phyloP scores from a whole-genome alignment of 2,329 filamentous ascomycete genomes.

The Monosporascus sp. region DNA sequence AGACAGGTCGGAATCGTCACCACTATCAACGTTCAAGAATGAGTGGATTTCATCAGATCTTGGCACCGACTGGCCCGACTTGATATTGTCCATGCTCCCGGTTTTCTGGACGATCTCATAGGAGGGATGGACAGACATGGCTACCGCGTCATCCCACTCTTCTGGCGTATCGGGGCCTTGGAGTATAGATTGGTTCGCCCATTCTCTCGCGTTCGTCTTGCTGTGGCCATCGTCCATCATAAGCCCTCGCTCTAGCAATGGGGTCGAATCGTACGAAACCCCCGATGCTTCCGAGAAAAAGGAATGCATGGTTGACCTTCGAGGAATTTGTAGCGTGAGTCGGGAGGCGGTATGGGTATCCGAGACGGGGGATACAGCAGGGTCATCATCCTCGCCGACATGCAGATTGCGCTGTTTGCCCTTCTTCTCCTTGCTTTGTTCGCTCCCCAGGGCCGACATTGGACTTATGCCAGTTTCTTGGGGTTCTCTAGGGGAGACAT shows the following conservation, averaged over 20 bases:
- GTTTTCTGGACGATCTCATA: slow-evolving; percentile 52
- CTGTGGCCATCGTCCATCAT: slow-evolving; percentile 45
- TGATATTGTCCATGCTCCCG: slow-evolving; percentile 43
- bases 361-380: slow-evolving; percentile 24
- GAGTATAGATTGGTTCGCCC: slow-evolving; percentile 52
- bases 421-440: slow-evolving; percentile 34
- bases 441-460: slow-evolving; percentile 17
- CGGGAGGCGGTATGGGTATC: slow-evolving; percentile 12
- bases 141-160: slow-evolving; percentile 25
- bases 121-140: slow-evolving; percentile 34
- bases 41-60: slow-evolving; percentile 16
- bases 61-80: slow-evolving; percentile 25
- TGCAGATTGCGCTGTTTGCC: slow-evolving; percentile 41
- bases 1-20: slow-evolving; percentile 53
- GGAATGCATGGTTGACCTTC: slow-evolving; percentile 36
- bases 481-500: slow-evolving; percentile 15
- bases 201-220: slow-evolving; percentile 37
- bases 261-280: slow-evolving; percentile 71
- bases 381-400: slow-evolving; percentile 35
- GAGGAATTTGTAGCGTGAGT: slow-evolving; percentile 16
- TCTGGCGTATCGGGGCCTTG: slow-evolving; percentile 38
- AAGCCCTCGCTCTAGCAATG: slow-evolving; percentile 64
- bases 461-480: slow-evolving; percentile 9
- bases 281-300: slow-evolving; percentile 58
- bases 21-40: slow-evolving; percentile 34